Base-by-base conservation (phyloP, 371 early-diverging fungal genomes). In the Mortierella sp. region DNA sequence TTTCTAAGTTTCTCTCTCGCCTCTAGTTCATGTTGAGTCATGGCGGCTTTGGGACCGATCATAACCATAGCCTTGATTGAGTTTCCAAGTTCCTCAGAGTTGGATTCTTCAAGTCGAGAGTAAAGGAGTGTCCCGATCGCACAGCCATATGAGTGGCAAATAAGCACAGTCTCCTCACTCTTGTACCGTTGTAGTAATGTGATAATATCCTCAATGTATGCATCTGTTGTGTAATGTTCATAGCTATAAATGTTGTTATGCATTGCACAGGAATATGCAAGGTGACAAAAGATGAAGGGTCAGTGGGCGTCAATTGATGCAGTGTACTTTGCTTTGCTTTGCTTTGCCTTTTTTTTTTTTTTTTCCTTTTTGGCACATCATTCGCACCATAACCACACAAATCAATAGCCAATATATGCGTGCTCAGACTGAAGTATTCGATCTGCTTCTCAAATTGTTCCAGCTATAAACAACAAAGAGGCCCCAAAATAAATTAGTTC, bases 111-210 rank as follows among this genome's bases (percentile, higher is more conserved):
- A 31, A 69, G 64, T 0, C 72, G 79, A 4, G 86, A 79, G 28
- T 89, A 89, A 13, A 90, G 86, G 64, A 83, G 82, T 0, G 89
- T 84, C 6, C 87, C 90, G 32, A 93, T 75, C 8, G 86, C 83
- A 54, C 93, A 93, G 0, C 93, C 93, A 76, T 91, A 93, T 1
- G 92, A 91, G 70, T 92, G 92, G 2, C 90, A 88, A 51, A 93
- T 84, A 45, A 92, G 86, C 22, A 90, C 89, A 0, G 87, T 89
- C 0, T 85, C 83, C n/a, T 90, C 86, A 59, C 86, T 84, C 59
- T 87, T 84, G 72, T 92, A 91, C 8, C 89, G 83, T 43, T 87
- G 86, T 15, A 92, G 68, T 28, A 93, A 68, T 10, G 82, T 72
- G 28, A 77, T 79, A 3, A 93, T 76, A 67, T 91, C 90, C 1